These are phyloP conservation scores for Hirschioporus abietinus DNA, from an alignment of 768 basidiomycete species.

Conservation along the genomic window DNA sequence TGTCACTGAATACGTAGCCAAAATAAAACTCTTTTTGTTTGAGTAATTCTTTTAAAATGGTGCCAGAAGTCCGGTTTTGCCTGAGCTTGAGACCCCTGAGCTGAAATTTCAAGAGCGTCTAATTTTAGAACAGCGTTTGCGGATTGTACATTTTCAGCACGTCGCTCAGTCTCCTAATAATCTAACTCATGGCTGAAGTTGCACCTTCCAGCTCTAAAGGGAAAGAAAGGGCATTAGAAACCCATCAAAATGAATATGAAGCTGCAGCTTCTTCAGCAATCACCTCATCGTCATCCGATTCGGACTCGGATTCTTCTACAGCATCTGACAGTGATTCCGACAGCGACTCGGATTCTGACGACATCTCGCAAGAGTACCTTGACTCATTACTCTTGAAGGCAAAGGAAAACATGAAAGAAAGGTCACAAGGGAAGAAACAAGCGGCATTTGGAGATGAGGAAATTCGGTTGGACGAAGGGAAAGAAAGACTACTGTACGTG, in stretches of 20 bases:
- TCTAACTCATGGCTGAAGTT: not conserved
- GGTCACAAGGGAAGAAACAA: constrained; percentile 18
- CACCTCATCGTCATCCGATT: not conserved
- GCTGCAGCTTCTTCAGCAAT: not conserved
- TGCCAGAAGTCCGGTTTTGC: not conserved
- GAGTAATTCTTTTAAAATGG: not conserved
- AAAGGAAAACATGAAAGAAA: constrained; percentile 40
- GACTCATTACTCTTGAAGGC: constrained; percentile 61
- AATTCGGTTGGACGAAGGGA: constrained; percentile 38
- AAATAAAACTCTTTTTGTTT: not conserved
- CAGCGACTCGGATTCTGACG: constrained; percentile 36
- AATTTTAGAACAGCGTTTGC: not conserved
- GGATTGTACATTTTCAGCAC: not conserved
- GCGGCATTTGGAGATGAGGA: constrained; percentile 37
- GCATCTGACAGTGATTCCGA: constrained; percentile 10
- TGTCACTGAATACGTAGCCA: not conserved
- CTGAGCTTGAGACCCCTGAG: not conserved
- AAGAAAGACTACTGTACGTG: constrained; percentile 16
- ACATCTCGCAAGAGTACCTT: constrained; percentile 52
- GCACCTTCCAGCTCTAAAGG: not conserved
- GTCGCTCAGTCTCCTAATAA: not conserved
- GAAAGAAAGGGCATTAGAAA: not conserved
- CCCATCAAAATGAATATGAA: not conserved
- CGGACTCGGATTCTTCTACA: not conserved
- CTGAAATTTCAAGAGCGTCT: constrained; percentile 4